These are phyloP conservation scores for Dalechampia spathulata DNA, from an alignment of 441 rosid species.

Conservation along the genomic window DNA sequence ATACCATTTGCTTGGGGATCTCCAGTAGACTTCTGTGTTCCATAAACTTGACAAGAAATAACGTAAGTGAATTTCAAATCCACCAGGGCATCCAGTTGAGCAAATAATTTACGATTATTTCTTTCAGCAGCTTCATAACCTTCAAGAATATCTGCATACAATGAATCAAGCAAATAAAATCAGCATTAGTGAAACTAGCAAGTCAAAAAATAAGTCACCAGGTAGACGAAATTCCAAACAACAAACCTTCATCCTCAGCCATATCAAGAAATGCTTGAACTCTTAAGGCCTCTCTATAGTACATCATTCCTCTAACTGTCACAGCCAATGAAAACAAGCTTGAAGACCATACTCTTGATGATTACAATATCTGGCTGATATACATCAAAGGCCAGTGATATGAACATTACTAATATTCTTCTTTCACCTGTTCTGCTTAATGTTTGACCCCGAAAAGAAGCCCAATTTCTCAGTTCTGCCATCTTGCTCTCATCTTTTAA, in stretches of 20 bases:
- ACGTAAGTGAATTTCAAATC: conserved; percentile 89
- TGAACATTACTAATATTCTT: conserved; percentile 7
- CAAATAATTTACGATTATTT: conserved; percentile 55
- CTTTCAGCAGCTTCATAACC: conserved; percentile 73
- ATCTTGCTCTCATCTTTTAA: conserved; percentile 41
- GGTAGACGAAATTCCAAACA: conserved; percentile 14
- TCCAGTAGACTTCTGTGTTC: conserved; percentile 73
- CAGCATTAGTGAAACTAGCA: conserved; percentile 7
- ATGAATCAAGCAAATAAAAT: conserved; percentile 12
- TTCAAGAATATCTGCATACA: conserved; percentile 70
- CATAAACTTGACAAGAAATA: conserved; percentile 85
- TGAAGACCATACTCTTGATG: conserved; percentile 6
- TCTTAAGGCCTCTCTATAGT: conserved; percentile 84
- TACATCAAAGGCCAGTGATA: conserved; percentile 2
- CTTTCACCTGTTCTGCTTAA: conserved; percentile 86
- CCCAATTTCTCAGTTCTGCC: conserved; percentile 87
- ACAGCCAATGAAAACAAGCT: conserved; percentile 16
- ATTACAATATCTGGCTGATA: conserved; percentile 2
- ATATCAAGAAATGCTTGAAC: conserved; percentile 86
- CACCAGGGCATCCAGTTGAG: conserved; percentile 71
- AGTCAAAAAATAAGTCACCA: background rate
- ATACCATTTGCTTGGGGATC: conserved; percentile 92
- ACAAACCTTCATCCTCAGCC: conserved; percentile 74
- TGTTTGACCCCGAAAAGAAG: conserved; percentile 93
- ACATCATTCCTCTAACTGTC: conserved; percentile 98